Evolutionary conservation across 2,329 filamentous ascomycete genomes (phyloP).

Genomic region (Verticillium zaregamsianum): DNA sequence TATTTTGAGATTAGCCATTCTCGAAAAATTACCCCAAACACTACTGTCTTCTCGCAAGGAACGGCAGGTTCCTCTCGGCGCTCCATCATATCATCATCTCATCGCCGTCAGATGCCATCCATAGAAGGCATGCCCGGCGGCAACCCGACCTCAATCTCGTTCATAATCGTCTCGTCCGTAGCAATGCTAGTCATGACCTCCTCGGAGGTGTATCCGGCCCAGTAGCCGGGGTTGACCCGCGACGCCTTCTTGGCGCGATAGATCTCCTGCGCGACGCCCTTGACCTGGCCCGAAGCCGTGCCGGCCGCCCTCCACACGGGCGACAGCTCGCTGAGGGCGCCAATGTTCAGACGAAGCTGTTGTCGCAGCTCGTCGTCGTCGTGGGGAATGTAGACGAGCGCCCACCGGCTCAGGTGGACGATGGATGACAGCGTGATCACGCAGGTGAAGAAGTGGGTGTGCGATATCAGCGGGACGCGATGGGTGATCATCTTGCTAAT

Average conservation of each 20-base stretch:
- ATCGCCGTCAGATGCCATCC: not conserved
- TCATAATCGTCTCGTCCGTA: slow-evolving; percentile 55
- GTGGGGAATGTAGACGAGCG: slow-evolving; percentile 53
- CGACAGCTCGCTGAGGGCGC: slow-evolving; percentile 65
- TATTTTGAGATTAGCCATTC: too few species aligned
- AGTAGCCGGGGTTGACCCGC: slow-evolving; percentile 48
- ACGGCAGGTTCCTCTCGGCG: too few species aligned
- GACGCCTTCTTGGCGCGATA: slow-evolving; percentile 55
- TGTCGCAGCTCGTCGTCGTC: slow-evolving; percentile 67
- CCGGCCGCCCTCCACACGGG: slow-evolving; percentile 69
- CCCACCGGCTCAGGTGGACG: slow-evolving; percentile 79
- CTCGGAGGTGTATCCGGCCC: slow-evolving; percentile 50
- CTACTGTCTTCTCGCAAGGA: too few species aligned
- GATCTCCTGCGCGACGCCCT: slow-evolving; percentile 74
- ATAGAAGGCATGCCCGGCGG: not conserved
- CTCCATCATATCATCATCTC: not conserved
- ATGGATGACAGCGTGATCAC: slow-evolving; percentile 74
- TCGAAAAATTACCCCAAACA: too few species aligned
- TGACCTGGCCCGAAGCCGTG: slow-evolving; percentile 68
- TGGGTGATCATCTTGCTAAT: slow-evolving; percentile 73
- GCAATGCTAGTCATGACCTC: slow-evolving; percentile 52
- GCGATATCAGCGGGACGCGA: slow-evolving; percentile 64
- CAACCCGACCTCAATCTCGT: slow-evolving; percentile 42
- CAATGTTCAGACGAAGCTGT: slow-evolving; percentile 74
- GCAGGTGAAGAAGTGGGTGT: slow-evolving; percentile 83